Percentiles rank a stretch among this genome's conserved stretches.
Evolutionary conservation across 2,329 filamentous ascomycete genomes (phyloP).

Genomic region (Helicocarpus griseus): DNA sequence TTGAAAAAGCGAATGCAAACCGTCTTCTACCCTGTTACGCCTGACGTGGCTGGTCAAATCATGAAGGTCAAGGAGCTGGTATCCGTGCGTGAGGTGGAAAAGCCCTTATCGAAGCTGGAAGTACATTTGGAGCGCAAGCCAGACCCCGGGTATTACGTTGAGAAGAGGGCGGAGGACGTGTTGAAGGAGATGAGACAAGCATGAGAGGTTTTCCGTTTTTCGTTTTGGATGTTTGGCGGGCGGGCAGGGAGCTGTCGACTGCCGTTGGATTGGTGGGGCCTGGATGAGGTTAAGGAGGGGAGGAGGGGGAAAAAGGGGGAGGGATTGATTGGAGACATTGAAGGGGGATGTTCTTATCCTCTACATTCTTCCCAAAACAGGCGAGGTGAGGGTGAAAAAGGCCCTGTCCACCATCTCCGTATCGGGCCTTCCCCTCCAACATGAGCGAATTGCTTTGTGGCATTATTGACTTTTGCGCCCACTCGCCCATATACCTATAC

Average conservation of each 20-base stretch:
- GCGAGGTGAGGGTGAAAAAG: too few relatives aligned
- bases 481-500: too few relatives aligned
- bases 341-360: too few relatives aligned
- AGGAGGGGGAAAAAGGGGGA: background rate
- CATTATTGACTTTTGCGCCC: too few relatives aligned
- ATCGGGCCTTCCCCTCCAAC: too few relatives aligned
- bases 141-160: slow-evolving; percentile 70
- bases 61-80: slow-evolving; percentile 92
- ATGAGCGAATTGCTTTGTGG: too few relatives aligned
- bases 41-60: slow-evolving; percentile 78
- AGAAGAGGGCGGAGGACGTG: slow-evolving; percentile 41
- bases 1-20: slow-evolving; percentile 75
- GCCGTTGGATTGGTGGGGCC: too few relatives aligned
- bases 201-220: background rate
- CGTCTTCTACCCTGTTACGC: slow-evolving; percentile 78
- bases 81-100: slow-evolving; percentile 65
- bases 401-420: too few relatives aligned
- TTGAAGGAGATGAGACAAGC: slow-evolving; percentile 14
- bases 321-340: too few relatives aligned
- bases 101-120: slow-evolving; percentile 54
- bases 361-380: too few relatives aligned
- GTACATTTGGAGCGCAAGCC: slow-evolving; percentile 63
- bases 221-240: background rate
- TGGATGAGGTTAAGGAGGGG: background rate
- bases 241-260: too few relatives aligned